phyloP scores from a whole-genome alignment of 2,329 filamentous ascomycete species.

The Chalaropsis thielavioides region DNA sequence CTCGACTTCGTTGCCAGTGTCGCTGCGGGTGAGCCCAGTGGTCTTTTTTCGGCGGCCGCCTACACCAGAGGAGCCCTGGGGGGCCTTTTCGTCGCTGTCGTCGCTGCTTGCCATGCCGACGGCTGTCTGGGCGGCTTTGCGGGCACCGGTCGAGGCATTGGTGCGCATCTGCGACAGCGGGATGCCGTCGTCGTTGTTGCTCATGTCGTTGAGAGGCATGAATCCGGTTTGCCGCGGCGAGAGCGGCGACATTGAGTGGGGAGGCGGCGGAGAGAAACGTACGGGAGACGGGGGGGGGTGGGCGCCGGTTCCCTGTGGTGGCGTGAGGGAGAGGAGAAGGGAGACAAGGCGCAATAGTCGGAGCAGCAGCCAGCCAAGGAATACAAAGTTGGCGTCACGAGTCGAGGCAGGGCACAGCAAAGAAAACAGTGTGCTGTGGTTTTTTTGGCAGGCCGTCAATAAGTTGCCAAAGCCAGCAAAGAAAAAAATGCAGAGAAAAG shows the following conservation, averaged over 20 bases:
- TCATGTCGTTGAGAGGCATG: conserved; percentile 28
- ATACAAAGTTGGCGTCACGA: too few relatives aligned
- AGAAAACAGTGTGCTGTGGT: background rate
- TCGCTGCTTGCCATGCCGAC: conserved; percentile 21
- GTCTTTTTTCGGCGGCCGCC: conserved; percentile 37
- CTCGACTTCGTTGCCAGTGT: conserved; percentile 34
- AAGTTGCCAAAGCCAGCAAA: background rate
- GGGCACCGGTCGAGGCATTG: conserved; percentile 38
- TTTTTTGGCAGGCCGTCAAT: background rate
- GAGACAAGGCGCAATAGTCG: background rate
- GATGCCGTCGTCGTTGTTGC: conserved; percentile 32
- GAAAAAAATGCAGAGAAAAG: background rate
- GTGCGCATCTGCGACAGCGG: conserved; percentile 43
- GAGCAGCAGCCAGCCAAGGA: too few relatives aligned
- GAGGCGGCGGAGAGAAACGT: background rate
- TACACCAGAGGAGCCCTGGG: conserved; percentile 21
- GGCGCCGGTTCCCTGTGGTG: background rate
- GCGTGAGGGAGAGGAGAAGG: background rate
- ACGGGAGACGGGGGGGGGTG: background rate
- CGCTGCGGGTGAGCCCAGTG: conserved; percentile 28
- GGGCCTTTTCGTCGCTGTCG: conserved; percentile 31
- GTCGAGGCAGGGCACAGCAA: too few relatives aligned
- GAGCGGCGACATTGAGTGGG: conserved; percentile 20
- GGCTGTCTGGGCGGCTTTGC: conserved; percentile 31
- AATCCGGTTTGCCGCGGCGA: conserved; percentile 32